Conservation (phyloP, 179 eudicot species). For the Gypsophila paniculata region DNA sequence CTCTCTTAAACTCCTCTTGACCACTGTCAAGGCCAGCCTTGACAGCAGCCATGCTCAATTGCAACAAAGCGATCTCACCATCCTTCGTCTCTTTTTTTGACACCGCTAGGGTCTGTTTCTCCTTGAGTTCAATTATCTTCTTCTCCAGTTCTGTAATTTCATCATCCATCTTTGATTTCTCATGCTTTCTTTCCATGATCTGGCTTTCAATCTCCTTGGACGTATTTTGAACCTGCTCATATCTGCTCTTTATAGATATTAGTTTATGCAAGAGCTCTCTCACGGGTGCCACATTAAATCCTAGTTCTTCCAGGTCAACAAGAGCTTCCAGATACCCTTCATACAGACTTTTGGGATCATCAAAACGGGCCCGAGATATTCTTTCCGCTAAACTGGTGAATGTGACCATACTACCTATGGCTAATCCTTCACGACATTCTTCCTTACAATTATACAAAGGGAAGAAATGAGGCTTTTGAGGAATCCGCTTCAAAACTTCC, state of each 20-base stretch:
- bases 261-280: conserved; percentile 40
- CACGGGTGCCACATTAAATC: conserved; percentile 52
- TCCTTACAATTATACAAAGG: conserved; percentile 50
- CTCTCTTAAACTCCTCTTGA: conserved; percentile 39
- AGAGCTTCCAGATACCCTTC: conserved; percentile 65
- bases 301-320: conserved; percentile 56
- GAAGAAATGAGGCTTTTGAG: conserved; percentile 76
- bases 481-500: conserved; percentile 58
- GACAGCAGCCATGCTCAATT: conserved; percentile 28
- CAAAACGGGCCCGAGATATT: conserved; percentile 39
- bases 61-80: conserved; percentile 36
- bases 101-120: conserved; percentile 34
- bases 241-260: conserved; percentile 39
- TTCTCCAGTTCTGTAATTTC: conserved; percentile 47
- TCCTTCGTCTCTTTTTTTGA: conserved; percentile 38
- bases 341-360: conserved; percentile 43
- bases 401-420: conserved; percentile 74
- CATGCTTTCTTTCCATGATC: conserved; percentile 31
- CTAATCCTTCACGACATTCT: conserved; percentile 74
- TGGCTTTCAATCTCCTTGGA: conserved; percentile 27
- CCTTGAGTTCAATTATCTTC: conserved; percentile 42
- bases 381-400: conserved; percentile 57
- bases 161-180: conserved; percentile 33
- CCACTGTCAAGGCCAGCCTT: conserved; percentile 26
- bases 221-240: conserved; percentile 33